Evolutionary conservation across 1,139 yeast species (phyloP), one percentile per base, ranked within the genome.

Genomic region (Kluyveromyces marxianus): DNA sequence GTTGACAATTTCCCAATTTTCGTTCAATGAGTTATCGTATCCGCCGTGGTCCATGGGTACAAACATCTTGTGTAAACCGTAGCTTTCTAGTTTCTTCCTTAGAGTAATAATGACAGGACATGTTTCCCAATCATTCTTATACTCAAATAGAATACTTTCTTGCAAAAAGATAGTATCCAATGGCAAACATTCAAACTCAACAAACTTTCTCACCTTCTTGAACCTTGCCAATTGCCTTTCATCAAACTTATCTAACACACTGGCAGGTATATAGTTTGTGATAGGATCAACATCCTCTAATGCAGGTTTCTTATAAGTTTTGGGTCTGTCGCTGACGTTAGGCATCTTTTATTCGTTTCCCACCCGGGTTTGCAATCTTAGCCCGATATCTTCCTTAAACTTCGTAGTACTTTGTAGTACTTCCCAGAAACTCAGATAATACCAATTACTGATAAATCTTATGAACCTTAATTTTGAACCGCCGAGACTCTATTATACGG

Each of bases 51-150:
- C 79, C 51, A 72, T 74, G 37, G 81, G 75, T 48, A 81, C 67
- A 57, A 81, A 81, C 69, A 81, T 63, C 61, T 81, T 81, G 86
- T 86, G 81, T 30, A 81, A 69, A 0, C 85, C 85, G 50, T 73
- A 67, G 48, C 70, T 67, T 50, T 69, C 69, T 24, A 87, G 87
- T 60, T 77, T 76, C 4, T 51, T 57, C 64, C 81, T 81, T 53
- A 82, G 67, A 31, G 68, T 69, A 47, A 77, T 83, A 28, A 76
- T 68, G 38, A 78, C 69, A 33, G 70, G 67, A 1, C 87, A 86
- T 2, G 72, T 67, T n/a, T 41, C 44, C 6, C 28, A 32, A 14
- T 41, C 39, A 25, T 28, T 28, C 14, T 25, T 35, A 29, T 25
- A 25, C 35, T 37, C 41, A 7, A n/a, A 27, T 10, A 33, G 25